Conservation (phyloP, 2,329 filamentous ascomycete genomes). For the Tolypocladium amazonense region DNA sequence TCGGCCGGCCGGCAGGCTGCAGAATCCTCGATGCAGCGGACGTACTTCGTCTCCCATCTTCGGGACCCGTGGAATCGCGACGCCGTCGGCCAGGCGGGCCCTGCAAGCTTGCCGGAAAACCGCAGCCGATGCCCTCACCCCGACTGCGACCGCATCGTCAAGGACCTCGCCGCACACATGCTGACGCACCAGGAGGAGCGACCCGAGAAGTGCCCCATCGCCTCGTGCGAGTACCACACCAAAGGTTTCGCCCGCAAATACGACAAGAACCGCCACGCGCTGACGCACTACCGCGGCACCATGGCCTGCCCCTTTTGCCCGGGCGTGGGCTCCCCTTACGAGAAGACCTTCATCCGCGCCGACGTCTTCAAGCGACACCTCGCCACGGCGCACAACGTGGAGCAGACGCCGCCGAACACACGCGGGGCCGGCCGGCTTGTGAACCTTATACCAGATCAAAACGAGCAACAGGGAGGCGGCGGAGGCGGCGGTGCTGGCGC, state of each 20-base stretch:
- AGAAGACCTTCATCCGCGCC: constrained; percentile 92
- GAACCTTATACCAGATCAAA: constrained; percentile 1
- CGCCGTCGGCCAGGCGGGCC: constrained; percentile 16
- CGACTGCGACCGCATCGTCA: constrained; percentile 48
- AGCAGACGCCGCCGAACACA: constrained; percentile 86
- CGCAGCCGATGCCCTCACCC: constrained; percentile 43
- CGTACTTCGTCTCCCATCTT: constrained; percentile 2
- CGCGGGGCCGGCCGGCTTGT: constrained; percentile 25
- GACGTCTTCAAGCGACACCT: constrained; percentile 97
- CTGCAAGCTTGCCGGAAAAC: constrained; percentile 23
- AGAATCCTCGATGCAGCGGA: constrained; percentile 7
- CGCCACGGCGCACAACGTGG: constrained; percentile 84
- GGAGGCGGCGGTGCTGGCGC: not conserved
- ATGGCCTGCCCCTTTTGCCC: constrained; percentile 98
- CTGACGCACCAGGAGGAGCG: constrained; percentile 89
- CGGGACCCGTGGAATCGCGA: constrained; percentile 12
- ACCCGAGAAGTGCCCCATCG: constrained; percentile 92
- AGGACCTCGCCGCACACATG: constrained; percentile 76
- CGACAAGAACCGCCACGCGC: constrained; percentile 91
- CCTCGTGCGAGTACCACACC: constrained; percentile 83
- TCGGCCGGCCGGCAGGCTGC: not conserved
- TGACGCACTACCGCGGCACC: constrained; percentile 95
- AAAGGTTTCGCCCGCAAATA: constrained; percentile 97
- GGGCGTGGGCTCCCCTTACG: constrained; percentile 72
- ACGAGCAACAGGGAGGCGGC: not conserved